Evolutionary conservation across 768 basidiomycete genomes (phyloP).

Genomic region (Lanmaoa rubissima): DNA sequence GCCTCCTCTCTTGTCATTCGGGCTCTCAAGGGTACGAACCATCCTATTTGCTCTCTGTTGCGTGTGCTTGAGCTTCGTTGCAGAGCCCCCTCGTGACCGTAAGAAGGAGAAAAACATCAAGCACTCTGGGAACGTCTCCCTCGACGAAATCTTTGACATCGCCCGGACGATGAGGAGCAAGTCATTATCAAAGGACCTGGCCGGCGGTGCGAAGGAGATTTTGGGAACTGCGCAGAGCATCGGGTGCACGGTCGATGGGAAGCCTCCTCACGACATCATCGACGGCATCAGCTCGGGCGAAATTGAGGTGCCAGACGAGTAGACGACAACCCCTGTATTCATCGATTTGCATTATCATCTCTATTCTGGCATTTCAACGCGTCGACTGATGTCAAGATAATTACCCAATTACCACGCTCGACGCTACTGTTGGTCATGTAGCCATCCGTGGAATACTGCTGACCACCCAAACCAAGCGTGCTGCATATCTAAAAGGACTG

Average conservation of each 20-base stretch:
- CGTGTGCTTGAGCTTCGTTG: not conserved
- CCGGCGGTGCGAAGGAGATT: slow-evolving; percentile 94
- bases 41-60: not conserved
- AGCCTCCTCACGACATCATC: slow-evolving; percentile 90
- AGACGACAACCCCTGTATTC: slow-evolving; percentile 34
- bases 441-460: not conserved
- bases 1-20: slow-evolving; percentile 97
- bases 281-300: slow-evolving; percentile 83
- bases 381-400: not conserved
- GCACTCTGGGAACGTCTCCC: slow-evolving; percentile 89
- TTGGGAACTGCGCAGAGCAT: slow-evolving; percentile 96
- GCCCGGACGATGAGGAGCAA: slow-evolving; percentile 95
- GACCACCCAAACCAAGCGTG: not conserved
- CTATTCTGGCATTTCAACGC: slow-evolving; percentile 12
- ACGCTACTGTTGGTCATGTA: not conserved
- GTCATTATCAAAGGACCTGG: slow-evolving; percentile 88
- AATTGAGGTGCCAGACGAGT: slow-evolving; percentile 85
- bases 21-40: slow-evolving; percentile 90
- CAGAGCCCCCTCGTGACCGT: slow-evolving; percentile 97
- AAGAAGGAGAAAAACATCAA: slow-evolving; percentile 99
- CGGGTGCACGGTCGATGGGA: slow-evolving; percentile 95
- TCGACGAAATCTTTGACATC: slow-evolving; percentile 93
- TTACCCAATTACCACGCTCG: not conserved
- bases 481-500: not conserved
- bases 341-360: slow-evolving; percentile 12